Percentiles rank a stretch among this genome's conserved stretches.
Evolutionary conservation across 345 rosid genomes (phyloP).

Genomic region (Gossypium ekmanianum): DNA sequence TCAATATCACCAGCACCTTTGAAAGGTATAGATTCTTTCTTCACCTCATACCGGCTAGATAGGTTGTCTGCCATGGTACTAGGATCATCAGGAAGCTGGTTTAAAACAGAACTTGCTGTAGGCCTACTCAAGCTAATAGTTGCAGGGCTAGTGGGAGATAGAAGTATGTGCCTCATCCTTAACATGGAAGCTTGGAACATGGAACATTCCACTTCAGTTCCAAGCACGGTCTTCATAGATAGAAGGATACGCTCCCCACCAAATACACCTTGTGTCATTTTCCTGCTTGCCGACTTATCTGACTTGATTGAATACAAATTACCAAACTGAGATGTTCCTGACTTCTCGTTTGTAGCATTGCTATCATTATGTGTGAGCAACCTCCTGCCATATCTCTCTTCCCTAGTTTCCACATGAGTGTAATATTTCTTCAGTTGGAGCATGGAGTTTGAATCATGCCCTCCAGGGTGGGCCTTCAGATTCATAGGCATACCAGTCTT

Average conservation of each 20-base stretch:
- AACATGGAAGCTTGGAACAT: constrained; percentile 91
- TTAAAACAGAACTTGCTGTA: constrained; percentile 49
- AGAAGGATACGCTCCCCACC: constrained; percentile 50
- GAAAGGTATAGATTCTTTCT: constrained; percentile 82
- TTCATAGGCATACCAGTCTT: constrained; percentile 42
- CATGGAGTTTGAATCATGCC: constrained; percentile 33
- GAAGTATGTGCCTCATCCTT: constrained; percentile 68
- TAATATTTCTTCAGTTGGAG: constrained; percentile 52
- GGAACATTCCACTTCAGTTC: constrained; percentile 81
- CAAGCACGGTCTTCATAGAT: constrained; percentile 65
- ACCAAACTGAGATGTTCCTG: constrained; percentile 47
- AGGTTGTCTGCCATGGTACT: constrained; percentile 71
- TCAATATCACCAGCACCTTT: constrained; percentile 94
- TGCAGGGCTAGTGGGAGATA: constrained; percentile 41
- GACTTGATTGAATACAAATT: constrained; percentile 50
- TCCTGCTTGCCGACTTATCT: constrained; percentile 48
- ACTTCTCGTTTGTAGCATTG: constrained; percentile 43
- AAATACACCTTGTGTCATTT: constrained; percentile 41
- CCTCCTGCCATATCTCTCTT: constrained; percentile 44
- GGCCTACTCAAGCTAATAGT: constrained; percentile 59
- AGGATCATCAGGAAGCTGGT: constrained; percentile 69
- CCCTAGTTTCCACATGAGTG: constrained; percentile 61
- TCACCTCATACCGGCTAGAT: constrained; percentile 66
- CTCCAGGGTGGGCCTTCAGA: constrained; percentile 44
- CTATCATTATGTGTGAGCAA: constrained; percentile 34